These are phyloP conservation scores for Xylariaceae sp. DNA, from an alignment of 2,329 filamentous ascomycete genomes.

Conservation along the genomic window DNA sequence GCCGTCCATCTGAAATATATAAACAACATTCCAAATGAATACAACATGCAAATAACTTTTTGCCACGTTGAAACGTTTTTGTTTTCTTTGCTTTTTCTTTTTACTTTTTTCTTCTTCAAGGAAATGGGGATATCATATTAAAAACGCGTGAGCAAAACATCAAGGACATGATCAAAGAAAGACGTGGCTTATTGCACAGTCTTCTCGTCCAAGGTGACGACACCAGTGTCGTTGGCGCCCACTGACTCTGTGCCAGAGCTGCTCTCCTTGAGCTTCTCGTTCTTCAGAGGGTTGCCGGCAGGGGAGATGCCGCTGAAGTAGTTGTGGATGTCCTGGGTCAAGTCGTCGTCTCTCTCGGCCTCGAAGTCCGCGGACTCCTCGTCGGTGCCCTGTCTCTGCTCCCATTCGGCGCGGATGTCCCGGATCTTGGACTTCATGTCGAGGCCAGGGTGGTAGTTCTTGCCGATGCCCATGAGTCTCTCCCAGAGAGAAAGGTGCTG, in stretches of 20 bases:
- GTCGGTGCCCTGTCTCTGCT: constrained; percentile 48
- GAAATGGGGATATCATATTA: neutral
- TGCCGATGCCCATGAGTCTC: constrained; percentile 69
- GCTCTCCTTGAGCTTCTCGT: constrained; percentile 22
- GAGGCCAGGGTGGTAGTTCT: constrained; percentile 73
- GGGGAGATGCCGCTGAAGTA: constrained; percentile 41
- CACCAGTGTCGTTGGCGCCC: neutral
- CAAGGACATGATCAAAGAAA: neutral
- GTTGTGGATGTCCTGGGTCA: constrained; percentile 48
- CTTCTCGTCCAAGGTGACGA: constrained; percentile 11
- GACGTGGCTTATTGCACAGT: neutral
- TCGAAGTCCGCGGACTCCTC: constrained; percentile 33
- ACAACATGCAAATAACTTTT: neutral
- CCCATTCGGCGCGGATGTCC: constrained; percentile 68
- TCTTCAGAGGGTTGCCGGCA: constrained; percentile 21
- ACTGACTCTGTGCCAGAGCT: constrained; percentile 4
- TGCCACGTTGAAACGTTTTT: neutral
- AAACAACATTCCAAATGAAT: neutral
- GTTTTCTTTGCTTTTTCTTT: neutral
- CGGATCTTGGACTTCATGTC: constrained; percentile 81
- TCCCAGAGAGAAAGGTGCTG: constrained; percentile 87
- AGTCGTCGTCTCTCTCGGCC: constrained; percentile 46
- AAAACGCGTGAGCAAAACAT: too few relatives aligned
- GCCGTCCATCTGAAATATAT: neutral
- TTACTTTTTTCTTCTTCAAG: neutral